phyloP scores from a whole-genome alignment of 257 asterid genomes.

The Linderniella brevidens region DNA sequence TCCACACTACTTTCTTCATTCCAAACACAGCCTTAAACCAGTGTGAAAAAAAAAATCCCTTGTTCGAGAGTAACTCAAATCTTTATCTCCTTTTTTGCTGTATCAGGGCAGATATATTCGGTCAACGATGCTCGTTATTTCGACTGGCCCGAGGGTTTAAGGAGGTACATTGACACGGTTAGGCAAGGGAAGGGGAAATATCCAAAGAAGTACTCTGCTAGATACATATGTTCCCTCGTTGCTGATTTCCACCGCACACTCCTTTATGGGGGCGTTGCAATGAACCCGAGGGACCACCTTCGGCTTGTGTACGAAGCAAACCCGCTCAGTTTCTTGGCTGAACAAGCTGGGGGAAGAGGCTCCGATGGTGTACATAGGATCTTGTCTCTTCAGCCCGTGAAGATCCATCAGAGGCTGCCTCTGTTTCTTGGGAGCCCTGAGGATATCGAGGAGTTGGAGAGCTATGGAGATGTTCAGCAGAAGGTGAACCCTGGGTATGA shows the following conservation, averaged over 20 bases:
- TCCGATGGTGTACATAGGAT: conserved; percentile 66
- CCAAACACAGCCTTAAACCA: too few relatives aligned
- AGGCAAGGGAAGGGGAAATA: conserved; percentile 78
- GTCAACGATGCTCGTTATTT: conserved; percentile 93
- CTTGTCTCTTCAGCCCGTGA: conserved; percentile 68
- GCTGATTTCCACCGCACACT: conserved; percentile 95
- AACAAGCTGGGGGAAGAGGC: conserved; percentile 88
- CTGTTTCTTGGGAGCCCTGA: conserved; percentile 77
- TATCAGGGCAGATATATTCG: conserved; percentile 86
- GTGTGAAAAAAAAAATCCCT: too few relatives aligned
- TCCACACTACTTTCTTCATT: too few relatives aligned
- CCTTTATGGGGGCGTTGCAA: conserved; percentile 75
- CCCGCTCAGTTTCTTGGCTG: conserved; percentile 75
- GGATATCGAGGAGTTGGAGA: conserved; percentile 64
- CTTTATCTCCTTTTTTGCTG: conserved; percentile 2
- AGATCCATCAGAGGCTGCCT: conserved; percentile 79
- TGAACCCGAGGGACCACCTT: conserved; percentile 94
- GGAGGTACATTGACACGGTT: conserved; percentile 59
- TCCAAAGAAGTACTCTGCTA: conserved; percentile 89
- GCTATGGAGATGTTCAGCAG: conserved; percentile 85
- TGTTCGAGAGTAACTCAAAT: too few relatives aligned
- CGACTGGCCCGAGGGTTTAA: conserved; percentile 90
- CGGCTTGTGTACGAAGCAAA: conserved; percentile 96
- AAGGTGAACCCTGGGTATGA: conserved; percentile 89
- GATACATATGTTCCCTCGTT: conserved; percentile 88